These are phyloP conservation scores for Tilletia setariae DNA, from an alignment of 1,284 basidiomycete species.

Conservation along the genomic window DNA sequence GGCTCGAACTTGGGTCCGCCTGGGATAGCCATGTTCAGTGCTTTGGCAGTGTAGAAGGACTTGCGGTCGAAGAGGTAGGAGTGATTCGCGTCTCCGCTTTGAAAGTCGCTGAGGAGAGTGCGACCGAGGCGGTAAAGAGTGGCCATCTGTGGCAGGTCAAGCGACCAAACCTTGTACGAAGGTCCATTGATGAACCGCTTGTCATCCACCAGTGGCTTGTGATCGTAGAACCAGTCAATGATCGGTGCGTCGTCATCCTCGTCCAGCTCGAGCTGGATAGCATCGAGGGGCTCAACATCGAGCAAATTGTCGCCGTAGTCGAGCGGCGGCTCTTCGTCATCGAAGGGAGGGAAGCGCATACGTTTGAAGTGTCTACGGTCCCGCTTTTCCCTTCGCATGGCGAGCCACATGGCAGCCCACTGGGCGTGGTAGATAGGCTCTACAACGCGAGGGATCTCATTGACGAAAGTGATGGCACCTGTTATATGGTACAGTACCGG, in stretches of 20 bases:
- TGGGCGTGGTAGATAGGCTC: constrained; percentile 98
- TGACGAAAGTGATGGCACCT: constrained; percentile 99
- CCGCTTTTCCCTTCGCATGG: constrained; percentile 97
- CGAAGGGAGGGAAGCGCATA: constrained; percentile 99
- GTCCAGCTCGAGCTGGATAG: constrained; percentile 95
- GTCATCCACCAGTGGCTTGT: constrained; percentile 84
- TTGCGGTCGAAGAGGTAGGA: constrained; percentile 94
- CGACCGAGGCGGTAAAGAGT: constrained; percentile 93
- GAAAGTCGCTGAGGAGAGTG: constrained; percentile 85
- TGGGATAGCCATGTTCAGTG: constrained; percentile 93
- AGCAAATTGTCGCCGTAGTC: constrained; percentile 77
- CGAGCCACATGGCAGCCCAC: constrained; percentile 99
- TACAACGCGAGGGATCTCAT: constrained; percentile 92
- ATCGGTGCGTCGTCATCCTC: constrained; percentile 90
- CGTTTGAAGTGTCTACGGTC: constrained; percentile 99
- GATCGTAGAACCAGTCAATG: constrained; percentile 98
- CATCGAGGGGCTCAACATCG: constrained; percentile 95
- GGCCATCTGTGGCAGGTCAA: constrained; percentile 90
- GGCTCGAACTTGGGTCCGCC: constrained; percentile 87
- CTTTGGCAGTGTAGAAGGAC: constrained; percentile 94
- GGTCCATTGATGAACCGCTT: constrained; percentile 77
- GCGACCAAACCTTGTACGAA: constrained; percentile 88
- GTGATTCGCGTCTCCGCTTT: constrained; percentile 75
- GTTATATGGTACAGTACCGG: constrained; percentile 69
- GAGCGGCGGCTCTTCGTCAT: constrained; percentile 83